Percentiles rank a stretch among this genome's conserved stretches.
Evolutionary conservation across 192 early-diverging fungal species (phyloP).

Genomic region (Dissophora ornata): DNA sequence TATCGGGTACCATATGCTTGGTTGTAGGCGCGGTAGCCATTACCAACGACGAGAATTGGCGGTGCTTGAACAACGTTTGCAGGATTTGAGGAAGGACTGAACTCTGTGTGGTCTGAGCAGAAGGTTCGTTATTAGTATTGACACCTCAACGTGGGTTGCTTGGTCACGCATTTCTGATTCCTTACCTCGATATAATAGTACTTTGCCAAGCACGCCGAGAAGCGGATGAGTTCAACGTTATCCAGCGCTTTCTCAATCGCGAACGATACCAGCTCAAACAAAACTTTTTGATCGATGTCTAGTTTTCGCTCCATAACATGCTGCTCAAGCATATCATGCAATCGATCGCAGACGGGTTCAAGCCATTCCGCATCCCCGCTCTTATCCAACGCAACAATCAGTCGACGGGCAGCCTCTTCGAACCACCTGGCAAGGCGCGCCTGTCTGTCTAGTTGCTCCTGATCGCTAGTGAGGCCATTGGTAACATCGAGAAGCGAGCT

Average conservation of each 20-base stretch:
- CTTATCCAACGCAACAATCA: constrained; percentile 34
- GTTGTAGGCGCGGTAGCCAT: constrained; percentile 48
- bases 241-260: constrained; percentile 51
- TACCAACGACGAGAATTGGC: constrained; percentile 44
- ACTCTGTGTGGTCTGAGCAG: constrained; percentile 32
- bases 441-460: constrained; percentile 23
- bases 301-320: constrained; percentile 44
- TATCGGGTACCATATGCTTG: constrained; percentile 38
- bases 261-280: constrained; percentile 51
- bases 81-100: constrained; percentile 52
- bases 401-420: constrained; percentile 25
- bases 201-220: constrained; percentile 51
- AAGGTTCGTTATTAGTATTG: background rate
- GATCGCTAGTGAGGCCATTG: constrained; percentile 6
- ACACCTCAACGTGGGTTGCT: too few species aligned
- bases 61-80: constrained; percentile 55
- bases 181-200: constrained; percentile 54
- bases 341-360: constrained; percentile 35
- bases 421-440: constrained; percentile 35
- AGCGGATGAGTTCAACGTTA: constrained; percentile 54
- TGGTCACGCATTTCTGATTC: background rate
- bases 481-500: constrained; percentile 26
- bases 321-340: constrained; percentile 29
- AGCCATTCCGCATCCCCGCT: constrained; percentile 47
- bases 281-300: constrained; percentile 43